phyloP scores from a whole-genome alignment of 2,329 filamentous ascomycete species.

The Penicillium sp. region DNA sequence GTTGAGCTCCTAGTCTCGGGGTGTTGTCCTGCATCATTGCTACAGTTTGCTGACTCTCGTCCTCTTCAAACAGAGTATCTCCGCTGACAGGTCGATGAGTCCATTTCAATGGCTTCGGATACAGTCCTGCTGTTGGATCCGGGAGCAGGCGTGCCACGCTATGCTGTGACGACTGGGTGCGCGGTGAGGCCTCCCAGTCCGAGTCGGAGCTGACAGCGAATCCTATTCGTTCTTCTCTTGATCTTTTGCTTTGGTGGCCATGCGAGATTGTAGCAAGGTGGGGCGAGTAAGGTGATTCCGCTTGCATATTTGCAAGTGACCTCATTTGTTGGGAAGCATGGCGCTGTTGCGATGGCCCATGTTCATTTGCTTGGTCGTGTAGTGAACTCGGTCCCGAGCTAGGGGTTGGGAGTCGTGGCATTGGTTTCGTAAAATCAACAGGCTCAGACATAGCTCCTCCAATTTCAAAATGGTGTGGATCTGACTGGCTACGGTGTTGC shows the following conservation, averaged over 20 bases:
- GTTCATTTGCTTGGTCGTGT: conserved; percentile 7
- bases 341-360: conserved; percentile 21
- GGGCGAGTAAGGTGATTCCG: conserved; percentile 19
- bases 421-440: conserved; percentile 30
- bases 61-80: conserved; percentile 43
- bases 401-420: conserved; percentile 24
- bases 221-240: conserved; percentile 16
- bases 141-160: conserved; percentile 42
- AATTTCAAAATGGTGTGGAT: conserved; percentile 39
- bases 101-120: conserved; percentile 41
- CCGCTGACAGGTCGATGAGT: conserved; percentile 34
- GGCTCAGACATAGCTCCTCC: conserved; percentile 42
- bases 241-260: background rate
- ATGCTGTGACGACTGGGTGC: conserved; percentile 36
- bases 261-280: conserved; percentile 18
- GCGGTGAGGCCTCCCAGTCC: conserved; percentile 31
- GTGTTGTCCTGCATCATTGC: background rate
- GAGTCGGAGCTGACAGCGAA: conserved; percentile 23
- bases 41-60: conserved; percentile 22
- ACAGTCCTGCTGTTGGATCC: conserved; percentile 34
- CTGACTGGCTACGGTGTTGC: conserved; percentile 20
- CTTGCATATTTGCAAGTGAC: conserved; percentile 18
- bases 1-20: conserved; percentile 5
- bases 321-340: conserved; percentile 1
- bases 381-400: conserved; percentile 14